Evolutionary conservation across 148 eudicot species (phyloP).

Genomic region (Amaranthus hypochondriacus): DNA sequence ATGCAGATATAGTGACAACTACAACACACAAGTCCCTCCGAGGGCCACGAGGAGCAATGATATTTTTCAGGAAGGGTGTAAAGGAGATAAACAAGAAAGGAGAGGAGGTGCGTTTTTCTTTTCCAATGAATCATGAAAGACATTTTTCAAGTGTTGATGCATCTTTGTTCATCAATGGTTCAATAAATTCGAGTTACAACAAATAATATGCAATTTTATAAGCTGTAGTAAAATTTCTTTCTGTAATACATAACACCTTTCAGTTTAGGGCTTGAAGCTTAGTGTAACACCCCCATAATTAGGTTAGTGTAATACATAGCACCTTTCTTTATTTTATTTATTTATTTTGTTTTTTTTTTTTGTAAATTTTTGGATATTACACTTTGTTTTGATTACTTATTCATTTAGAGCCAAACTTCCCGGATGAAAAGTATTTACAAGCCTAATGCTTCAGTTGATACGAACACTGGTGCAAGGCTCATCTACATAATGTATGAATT

Average conservation of each 20-base stretch:
- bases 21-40: constrained; percentile 98
- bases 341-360: no score
- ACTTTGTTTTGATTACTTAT: background rate
- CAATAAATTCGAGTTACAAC: background rate
- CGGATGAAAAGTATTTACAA: background rate
- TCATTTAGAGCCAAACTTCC: constrained; percentile 1
- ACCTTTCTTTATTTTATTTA: no score
- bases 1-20: constrained; percentile 94
- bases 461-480: background rate
- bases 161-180: background rate
- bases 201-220: background rate
- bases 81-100: constrained; percentile 50
- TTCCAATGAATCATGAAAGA: background rate
- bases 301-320: background rate
- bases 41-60: constrained; percentile 99
- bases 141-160: background rate
- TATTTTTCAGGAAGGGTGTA: constrained; percentile 86
- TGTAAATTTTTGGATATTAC: no score
- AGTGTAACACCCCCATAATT: background rate
- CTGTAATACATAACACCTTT: background rate
- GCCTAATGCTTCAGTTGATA: background rate
- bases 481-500: background rate
- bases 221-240: background rate
- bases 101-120: constrained; percentile 32
- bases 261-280: background rate